Conservation (phyloP, 2,329 filamentous ascomycete species). For the Paraphaeosphaeria sporulosa region DNA sequence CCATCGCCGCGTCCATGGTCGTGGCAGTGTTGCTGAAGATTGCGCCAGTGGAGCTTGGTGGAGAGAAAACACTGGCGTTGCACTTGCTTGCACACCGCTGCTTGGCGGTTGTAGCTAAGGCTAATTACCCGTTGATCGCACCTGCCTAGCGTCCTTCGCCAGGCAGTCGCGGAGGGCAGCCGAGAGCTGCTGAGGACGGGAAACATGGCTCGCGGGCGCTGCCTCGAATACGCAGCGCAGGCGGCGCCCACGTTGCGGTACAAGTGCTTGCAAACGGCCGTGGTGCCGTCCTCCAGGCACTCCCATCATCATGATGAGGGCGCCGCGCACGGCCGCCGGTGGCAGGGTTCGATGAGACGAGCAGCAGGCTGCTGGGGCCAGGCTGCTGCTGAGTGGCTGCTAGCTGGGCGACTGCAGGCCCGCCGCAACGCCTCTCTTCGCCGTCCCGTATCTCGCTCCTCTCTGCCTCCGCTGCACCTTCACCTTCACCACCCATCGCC, state of each 20-base stretch:
- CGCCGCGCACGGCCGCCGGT: constrained; percentile 1
- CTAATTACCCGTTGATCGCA: constrained; percentile 7
- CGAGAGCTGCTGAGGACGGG: not conserved
- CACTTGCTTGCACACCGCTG: constrained; percentile 4
- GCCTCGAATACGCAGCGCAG: not conserved
- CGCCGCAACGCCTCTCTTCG: constrained; percentile 8
- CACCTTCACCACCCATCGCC: constrained; percentile 12
- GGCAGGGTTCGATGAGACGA: constrained; percentile 3
- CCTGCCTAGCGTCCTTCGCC: constrained; percentile 3
- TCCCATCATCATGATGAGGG: constrained; percentile 1
- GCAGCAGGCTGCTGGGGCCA: not conserved
- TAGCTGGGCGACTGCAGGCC: not conserved
- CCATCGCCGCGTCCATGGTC: constrained; percentile 2
- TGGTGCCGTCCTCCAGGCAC: not conserved
- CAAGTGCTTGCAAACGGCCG: not conserved
- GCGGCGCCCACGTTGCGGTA: not conserved
- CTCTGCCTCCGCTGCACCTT: constrained; percentile 6
- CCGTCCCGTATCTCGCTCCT: constrained; percentile 6
- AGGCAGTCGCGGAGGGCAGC: not conserved
- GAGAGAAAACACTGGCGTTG: not conserved
- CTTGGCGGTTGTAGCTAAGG: constrained; percentile 4
- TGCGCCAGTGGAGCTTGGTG: constrained; percentile 3
- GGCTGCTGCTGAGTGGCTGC: constrained; percentile 14
- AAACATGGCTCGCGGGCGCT: constrained; percentile 3
- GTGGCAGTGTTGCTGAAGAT: not conserved